A percentile compares a stretch with the other conserved stretches of the same genome.
Conservation (phyloP, 2,329 filamentous ascomycete species). For the Septoria petroselini region DNA sequence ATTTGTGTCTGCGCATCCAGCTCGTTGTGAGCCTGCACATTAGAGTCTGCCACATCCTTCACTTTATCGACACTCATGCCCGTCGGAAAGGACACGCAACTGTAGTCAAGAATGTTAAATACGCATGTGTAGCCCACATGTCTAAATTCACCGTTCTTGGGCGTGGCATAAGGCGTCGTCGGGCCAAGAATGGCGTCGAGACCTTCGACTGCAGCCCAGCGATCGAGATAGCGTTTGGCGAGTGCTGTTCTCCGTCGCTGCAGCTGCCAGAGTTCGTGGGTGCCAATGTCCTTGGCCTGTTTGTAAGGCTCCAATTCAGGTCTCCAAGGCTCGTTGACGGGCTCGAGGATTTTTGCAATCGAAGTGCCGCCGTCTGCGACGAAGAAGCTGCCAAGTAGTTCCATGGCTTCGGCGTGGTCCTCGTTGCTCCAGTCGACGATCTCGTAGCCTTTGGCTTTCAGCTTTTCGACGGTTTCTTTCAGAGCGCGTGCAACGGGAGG, state of each 20-base stretch:
- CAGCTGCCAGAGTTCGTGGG: conserved; percentile 49
- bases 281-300: conserved; percentile 44
- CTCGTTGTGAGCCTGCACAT: conserved; percentile 37
- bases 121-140: conserved; percentile 46
- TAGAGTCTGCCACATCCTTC: conserved; percentile 35
- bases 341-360: conserved; percentile 42
- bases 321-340: conserved; percentile 46
- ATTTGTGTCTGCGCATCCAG: conserved; percentile 41
- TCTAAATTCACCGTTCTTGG: conserved; percentile 45
- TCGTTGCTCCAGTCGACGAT: conserved; percentile 56
- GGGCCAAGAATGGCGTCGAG: conserved; percentile 49
- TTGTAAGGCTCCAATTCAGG: conserved; percentile 51
- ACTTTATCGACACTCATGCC: conserved; percentile 42
- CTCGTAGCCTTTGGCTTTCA: conserved; percentile 53
- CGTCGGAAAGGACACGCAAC: conserved; percentile 46
- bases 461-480: conserved; percentile 51
- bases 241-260: conserved; percentile 48
- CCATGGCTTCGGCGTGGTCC: conserved; percentile 52
- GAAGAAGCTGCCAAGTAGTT: conserved; percentile 49
- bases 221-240: conserved; percentile 43
- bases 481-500: conserved; percentile 59
- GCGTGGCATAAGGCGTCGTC: conserved; percentile 46
- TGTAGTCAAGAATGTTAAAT: conserved; percentile 50
- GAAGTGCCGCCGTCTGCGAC: conserved; percentile 53
- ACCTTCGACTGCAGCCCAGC: conserved; percentile 42